phyloP scores from a whole-genome alignment of 768 basidiomycete species.

The Termitomyces sp. region DNA sequence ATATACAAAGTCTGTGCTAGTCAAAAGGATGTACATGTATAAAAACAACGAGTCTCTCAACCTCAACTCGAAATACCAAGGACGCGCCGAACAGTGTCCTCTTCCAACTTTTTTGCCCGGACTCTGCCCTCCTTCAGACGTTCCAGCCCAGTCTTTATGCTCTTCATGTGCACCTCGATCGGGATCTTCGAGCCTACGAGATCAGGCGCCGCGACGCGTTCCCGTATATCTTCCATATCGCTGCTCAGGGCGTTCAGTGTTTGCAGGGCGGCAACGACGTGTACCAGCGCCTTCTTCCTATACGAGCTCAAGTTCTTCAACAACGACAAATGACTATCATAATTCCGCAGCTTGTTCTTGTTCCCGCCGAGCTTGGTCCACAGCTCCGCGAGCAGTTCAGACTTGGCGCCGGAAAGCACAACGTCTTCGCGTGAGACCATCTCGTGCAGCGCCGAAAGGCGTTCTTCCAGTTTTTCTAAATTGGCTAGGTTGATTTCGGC shows the following conservation, averaged over 20 bases:
- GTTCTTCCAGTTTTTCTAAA: constrained; percentile 60
- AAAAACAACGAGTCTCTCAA: background rate
- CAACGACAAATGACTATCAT: constrained; percentile 46
- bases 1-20: background rate
- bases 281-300: constrained; percentile 54
- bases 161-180: constrained; percentile 71
- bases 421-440: constrained; percentile 55
- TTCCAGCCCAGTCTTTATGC: constrained; percentile 59
- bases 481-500: constrained; percentile 52
- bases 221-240: constrained; percentile 74
- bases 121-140: constrained; percentile 54
- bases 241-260: constrained; percentile 58
- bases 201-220: constrained; percentile 65
- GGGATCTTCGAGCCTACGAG: constrained; percentile 56
- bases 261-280: constrained; percentile 63
- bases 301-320: constrained; percentile 53
- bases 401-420: constrained; percentile 36
- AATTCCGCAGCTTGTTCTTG: constrained; percentile 38
- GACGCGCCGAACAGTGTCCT: constrained; percentile 30
- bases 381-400: constrained; percentile 55
- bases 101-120: constrained; percentile 44
- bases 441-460: constrained; percentile 51
- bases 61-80: constrained; percentile 12
- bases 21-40: constrained; percentile 9
- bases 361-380: constrained; percentile 74